phyloP scores from a whole-genome alignment of 2,329 filamentous ascomycete genomes.

The Fusarium foetens region DNA sequence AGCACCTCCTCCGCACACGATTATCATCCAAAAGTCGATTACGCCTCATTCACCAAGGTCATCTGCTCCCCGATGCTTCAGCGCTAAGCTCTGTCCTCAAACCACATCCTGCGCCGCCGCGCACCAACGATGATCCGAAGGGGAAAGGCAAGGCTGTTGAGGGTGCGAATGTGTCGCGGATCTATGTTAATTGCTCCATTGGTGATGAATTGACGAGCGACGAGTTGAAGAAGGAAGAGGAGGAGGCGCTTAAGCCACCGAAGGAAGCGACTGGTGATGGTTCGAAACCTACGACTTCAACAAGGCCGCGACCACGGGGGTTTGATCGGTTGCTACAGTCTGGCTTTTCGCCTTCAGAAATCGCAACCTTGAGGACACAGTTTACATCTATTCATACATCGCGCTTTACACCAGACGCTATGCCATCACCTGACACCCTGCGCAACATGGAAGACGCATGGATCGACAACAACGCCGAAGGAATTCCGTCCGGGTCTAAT shows the following conservation, averaged over 20 bases:
- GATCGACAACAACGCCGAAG: slow-evolving; percentile 76
- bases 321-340: slow-evolving; percentile 87
- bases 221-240: slow-evolving; percentile 77
- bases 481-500: slow-evolving; percentile 52
- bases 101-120: slow-evolving; percentile 66
- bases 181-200: slow-evolving; percentile 95
- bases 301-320: slow-evolving; percentile 65
- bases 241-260: slow-evolving; percentile 52
- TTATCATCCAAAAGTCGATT: slow-evolving; percentile 78
- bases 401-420: slow-evolving; percentile 86
- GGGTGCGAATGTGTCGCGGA: slow-evolving; percentile 62
- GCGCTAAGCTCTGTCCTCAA: slow-evolving; percentile 76
- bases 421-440: slow-evolving; percentile 82
- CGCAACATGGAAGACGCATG: slow-evolving; percentile 87
- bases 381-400: slow-evolving; percentile 87
- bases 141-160: slow-evolving; percentile 71
- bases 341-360: slow-evolving; percentile 85
- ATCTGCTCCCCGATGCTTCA: slow-evolving; percentile 79
- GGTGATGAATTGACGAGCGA: slow-evolving; percentile 75
- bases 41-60: slow-evolving; percentile 90
- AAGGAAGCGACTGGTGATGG: slow-evolving; percentile 60
- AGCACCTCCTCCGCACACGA: slow-evolving; percentile 80
- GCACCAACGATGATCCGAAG: slow-evolving; percentile 42
- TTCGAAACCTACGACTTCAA: slow-evolving; percentile 45
- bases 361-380: slow-evolving; percentile 85